Evolutionary conservation across 2,329 filamentous ascomycete species (phyloP).

Genomic region (Trichoderma lentiforme): DNA sequence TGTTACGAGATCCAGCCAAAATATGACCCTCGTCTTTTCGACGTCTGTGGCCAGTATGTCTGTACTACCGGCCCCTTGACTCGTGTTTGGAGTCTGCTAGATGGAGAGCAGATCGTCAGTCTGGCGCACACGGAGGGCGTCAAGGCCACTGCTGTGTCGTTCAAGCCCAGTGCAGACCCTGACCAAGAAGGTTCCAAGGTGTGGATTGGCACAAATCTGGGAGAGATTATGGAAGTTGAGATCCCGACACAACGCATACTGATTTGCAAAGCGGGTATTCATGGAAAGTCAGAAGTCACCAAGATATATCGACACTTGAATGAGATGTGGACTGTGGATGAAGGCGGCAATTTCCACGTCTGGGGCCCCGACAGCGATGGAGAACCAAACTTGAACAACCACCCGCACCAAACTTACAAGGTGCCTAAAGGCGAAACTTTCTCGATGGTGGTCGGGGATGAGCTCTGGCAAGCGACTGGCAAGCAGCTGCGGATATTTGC

Average conservation of each 20-base stretch:
- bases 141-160: slow-evolving; percentile 76
- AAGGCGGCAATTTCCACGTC: slow-evolving; percentile 78
- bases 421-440: slow-evolving; percentile 80
- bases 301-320: slow-evolving; percentile 83
- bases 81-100: slow-evolving; percentile 79
- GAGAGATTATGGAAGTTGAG: slow-evolving; percentile 88
- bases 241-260: slow-evolving; percentile 69
- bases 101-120: slow-evolving; percentile 78
- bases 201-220: slow-evolving; percentile 87
- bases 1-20: slow-evolving; percentile 76
- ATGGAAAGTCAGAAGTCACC: slow-evolving; percentile 74
- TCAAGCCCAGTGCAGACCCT: slow-evolving; percentile 76
- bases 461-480: slow-evolving; percentile 83
- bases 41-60: slow-evolving; percentile 81
- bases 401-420: slow-evolving; percentile 69
- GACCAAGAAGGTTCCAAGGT: slow-evolving; percentile 76
- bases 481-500: slow-evolving; percentile 84
- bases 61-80: slow-evolving; percentile 87
- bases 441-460: slow-evolving; percentile 79
- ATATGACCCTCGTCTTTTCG: slow-evolving; percentile 82
- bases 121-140: slow-evolving; percentile 80
- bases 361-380: slow-evolving; percentile 76
- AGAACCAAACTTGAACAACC: slow-evolving; percentile 69
- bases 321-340: slow-evolving; percentile 92
- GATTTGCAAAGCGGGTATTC: slow-evolving; percentile 65